Base-by-base conservation (phyloP, 495 filamentous ascomycete genomes). In the Chaetomium tenue region DNA sequence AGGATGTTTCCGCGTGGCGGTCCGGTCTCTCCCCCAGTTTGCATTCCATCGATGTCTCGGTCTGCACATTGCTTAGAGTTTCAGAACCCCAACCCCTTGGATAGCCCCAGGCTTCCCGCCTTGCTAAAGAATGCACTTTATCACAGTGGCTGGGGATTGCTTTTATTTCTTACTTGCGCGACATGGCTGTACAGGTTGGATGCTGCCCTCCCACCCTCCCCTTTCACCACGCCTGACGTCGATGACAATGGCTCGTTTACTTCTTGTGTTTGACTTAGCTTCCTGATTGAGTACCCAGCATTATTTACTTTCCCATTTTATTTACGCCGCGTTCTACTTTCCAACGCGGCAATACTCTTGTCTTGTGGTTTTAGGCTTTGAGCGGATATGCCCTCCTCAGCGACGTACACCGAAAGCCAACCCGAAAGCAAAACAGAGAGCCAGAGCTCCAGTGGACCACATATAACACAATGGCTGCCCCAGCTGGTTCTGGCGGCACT, bases 61-160 rank as follows among this genome's bases (percentile, higher is more conserved):
- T 42, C 23, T 53, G n/a, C 7, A 13, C 40, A 23, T 48, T 52
- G 20, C 47, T 60, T 6, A 37, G 25, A 22, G 0, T 22, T 26
- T 48, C 23, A 15, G 15, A 48, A 22, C 51, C 18, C 11, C 51
- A 44, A 23, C 5, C 13, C 54, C 26, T 54, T 55, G 7, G 30
- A 55, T 37, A 26, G 16, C 16, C 42, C 46, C 42, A 11, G n/a
- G 33, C 26, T 20, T 39, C 9, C n/a, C 26, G 58, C 58, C 46
- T 46, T 44, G 30, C 44, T 23, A 39, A 62, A 48, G 55, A 62
- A 59, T 54, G 44, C 22, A 13, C 26, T 26, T 44, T 11, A 23
- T n/a, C 20, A 25, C 16, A n/a, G 60, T 66, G 65, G 65, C 65
- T 13, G 65, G 60, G 16, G 42, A 62, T 53, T 57, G 30, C 56